Base-by-base conservation (phyloP, 2,329 filamentous ascomycete genomes). In the Sclerotinia minor region DNA sequence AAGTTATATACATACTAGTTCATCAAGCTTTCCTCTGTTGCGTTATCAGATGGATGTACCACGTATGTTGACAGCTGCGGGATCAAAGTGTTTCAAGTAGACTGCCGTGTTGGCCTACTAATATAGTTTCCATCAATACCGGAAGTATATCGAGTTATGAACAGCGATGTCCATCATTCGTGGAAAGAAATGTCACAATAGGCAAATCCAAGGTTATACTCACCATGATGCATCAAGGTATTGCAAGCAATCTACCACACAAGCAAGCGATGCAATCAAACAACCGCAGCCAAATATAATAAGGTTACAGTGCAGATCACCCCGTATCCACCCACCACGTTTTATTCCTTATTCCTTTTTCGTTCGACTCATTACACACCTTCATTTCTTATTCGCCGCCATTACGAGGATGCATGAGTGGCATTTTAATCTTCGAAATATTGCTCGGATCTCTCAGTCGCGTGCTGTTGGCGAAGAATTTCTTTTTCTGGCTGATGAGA, bases 311-410 rank as follows among this genome's bases (percentile, higher is more conserved):
- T 65, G 63, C 52, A 58, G 38, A 38, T 19, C 44, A 49, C 29
- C 45, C 45, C 29, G 21, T 61, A 49, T 35, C 45, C 45, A 61
- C 45, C 21, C 59, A 50, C 29, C 59, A 61, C 45, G 59, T 57
- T 65, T 41, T 65, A 35, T 65, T 65, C 26, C 63, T 65, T 21
- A 47, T 32, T 64, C 50, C 63, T 21, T 57, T 47, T 65, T 65
- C 52, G 52, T 47, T 26, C 21, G 35, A 44, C 32, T 57, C 49
- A 55, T 54, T 24, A 35, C 41, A 35, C 41, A 6, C 35, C 50
- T 45, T 24, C 26, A 47, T 45, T 54, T 21, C 44, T 35, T 47
- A 65, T 58, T 65, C 63, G 63, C 44, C 26, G 38, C 26, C n/a
- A 44, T 58, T 65, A 65, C 63, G 52, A 65, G 63, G 63, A 32